These are phyloP conservation scores for Fabrea salina DNA, from an alignment of 169 alveolate genomes.

Conservation along the genomic window DNA sequence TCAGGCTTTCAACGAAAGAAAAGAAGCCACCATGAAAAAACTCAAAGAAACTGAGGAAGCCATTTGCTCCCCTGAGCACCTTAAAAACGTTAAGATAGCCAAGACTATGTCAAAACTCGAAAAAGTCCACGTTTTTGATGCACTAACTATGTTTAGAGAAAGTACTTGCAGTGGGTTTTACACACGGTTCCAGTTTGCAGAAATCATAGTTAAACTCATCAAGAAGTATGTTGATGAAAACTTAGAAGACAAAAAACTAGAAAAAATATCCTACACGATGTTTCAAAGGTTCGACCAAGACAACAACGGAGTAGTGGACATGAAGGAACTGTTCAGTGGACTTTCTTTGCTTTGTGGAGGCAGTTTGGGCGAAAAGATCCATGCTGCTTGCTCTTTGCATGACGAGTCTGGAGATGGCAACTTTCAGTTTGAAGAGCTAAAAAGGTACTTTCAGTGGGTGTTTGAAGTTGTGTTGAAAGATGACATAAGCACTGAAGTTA, in stretches of 20 bases:
- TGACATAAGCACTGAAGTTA: background rate
- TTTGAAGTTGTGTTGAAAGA: background rate
- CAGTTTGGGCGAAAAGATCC: background rate
- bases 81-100: background rate
- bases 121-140: constrained; percentile 13
- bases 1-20: background rate
- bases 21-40: background rate
- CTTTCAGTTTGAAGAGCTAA: background rate
- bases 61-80: background rate
- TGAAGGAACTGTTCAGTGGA: constrained; percentile 14
- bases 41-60: background rate
- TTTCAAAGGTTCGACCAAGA: constrained; percentile 11
- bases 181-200: background rate
- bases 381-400: background rate
- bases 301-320: constrained; percentile 15
- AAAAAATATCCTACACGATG: background rate
- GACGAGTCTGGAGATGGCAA: constrained; percentile 7
- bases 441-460: background rate
- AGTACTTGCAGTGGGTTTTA: constrained; percentile 8
- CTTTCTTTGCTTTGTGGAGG: constrained; percentile 21
- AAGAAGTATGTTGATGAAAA: background rate
- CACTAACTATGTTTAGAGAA: background rate
- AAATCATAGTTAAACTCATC: background rate
- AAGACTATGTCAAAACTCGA: background rate
- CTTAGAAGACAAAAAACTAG: background rate